Evolutionary conservation across 768 basidiomycete genomes (phyloP).

Genomic region (Lyophyllum decastes): DNA sequence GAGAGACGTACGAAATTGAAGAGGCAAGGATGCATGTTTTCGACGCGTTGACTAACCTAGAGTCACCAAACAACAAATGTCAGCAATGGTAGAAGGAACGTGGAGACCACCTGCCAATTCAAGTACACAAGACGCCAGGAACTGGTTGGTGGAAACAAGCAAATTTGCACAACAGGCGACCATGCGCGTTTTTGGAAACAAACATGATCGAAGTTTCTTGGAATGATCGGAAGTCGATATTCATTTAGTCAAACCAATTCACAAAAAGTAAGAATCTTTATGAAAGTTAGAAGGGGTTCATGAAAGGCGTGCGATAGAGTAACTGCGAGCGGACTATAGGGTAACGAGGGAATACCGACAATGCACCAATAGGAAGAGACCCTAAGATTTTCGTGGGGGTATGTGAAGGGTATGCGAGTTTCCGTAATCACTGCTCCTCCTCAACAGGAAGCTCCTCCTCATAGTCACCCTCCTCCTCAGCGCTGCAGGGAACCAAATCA

Average conservation of each 20-base stretch:
- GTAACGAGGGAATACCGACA: conserved; percentile 17
- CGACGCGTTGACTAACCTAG: background rate
- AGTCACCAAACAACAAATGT: background rate
- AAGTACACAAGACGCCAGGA: background rate
- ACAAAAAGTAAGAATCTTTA: conserved; percentile 26
- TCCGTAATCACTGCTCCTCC: conserved; percentile 49
- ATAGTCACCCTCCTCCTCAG: conserved; percentile 87
- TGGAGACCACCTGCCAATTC: background rate
- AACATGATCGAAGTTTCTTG: background rate
- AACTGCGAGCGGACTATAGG: conserved; percentile 23
- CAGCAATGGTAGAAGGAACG: background rate
- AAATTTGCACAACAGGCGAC: background rate
- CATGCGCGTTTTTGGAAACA: background rate
- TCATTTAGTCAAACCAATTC: conserved; percentile 23
- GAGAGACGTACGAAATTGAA: background rate
- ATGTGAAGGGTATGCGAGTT: conserved; percentile 20
- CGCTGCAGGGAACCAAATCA: conserved; percentile 43
- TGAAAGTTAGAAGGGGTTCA: conserved; percentile 28
- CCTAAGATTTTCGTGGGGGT: conserved; percentile 18
- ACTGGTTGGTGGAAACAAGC: too few relatives aligned
- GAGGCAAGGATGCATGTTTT: background rate
- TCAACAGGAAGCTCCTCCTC: conserved; percentile 73
- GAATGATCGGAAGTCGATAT: background rate
- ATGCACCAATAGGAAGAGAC: conserved; percentile 14
- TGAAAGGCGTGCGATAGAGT: conserved; percentile 39